These are phyloP conservation scores for Gossypium trilobum DNA, from an alignment of 441 rosid species.

Conservation along the genomic window DNA sequence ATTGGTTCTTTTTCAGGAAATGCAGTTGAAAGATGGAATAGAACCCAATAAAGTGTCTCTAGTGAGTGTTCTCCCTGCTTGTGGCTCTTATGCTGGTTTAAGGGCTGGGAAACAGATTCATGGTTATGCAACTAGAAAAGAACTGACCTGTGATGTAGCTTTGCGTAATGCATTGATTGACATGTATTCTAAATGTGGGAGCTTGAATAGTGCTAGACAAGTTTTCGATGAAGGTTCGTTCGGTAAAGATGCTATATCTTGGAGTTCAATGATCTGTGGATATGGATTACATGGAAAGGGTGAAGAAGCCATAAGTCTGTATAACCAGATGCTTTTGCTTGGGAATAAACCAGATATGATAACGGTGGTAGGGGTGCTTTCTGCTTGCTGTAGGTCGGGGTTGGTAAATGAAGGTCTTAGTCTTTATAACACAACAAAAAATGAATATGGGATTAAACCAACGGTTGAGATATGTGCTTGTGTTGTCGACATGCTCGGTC, in stretches of 20 bases:
- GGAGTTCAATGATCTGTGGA: constrained; percentile 64
- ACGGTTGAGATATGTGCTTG: constrained; percentile 56
- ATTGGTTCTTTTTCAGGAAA: constrained; percentile 39
- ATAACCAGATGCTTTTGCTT: constrained; percentile 38
- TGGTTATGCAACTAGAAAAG: constrained; percentile 44
- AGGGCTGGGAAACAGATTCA: constrained; percentile 49
- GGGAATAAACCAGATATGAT: constrained; percentile 46
- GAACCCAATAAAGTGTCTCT: constrained; percentile 46
- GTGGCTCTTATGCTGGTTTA: constrained; percentile 37
- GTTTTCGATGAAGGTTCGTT: constrained; percentile 32
- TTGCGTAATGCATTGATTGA: constrained; percentile 54
- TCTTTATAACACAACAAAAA: constrained; percentile 30
- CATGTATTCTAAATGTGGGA: constrained; percentile 57
- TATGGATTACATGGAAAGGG: constrained; percentile 66
- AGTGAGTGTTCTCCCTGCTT: constrained; percentile 51
- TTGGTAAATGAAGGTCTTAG: constrained; percentile 46
- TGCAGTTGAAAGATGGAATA: constrained; percentile 36
- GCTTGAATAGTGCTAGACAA: constrained; percentile 39
- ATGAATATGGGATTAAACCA: constrained; percentile 38
- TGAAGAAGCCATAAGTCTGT: constrained; percentile 43
- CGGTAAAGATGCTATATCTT: constrained; percentile 45
- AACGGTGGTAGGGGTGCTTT: constrained; percentile 46
- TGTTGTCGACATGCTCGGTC: constrained; percentile 51
- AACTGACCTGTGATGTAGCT: constrained; percentile 26
- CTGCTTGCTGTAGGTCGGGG: constrained; percentile 55